Conservation (phyloP, 441 rosid species). For the Hura crepitans region DNA sequence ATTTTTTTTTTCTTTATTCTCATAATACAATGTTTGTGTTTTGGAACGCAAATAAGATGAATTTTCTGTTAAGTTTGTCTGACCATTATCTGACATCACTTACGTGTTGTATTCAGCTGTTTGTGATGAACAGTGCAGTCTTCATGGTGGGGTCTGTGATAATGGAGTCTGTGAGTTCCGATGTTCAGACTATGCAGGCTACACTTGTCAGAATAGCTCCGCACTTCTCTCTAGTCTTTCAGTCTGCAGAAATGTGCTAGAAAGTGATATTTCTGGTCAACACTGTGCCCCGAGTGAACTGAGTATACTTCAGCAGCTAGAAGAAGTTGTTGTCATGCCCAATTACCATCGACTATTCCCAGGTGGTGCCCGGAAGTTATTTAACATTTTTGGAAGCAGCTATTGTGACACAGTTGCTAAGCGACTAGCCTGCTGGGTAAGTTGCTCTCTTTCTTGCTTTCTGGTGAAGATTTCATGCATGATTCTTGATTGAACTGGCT, state of each 20-base stretch:
- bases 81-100: slow-evolving; percentile 13
- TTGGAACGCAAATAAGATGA: not conserved
- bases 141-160: slow-evolving; percentile 98
- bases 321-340: slow-evolving; percentile 95
- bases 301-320: slow-evolving; percentile 87
- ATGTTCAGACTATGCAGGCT: slow-evolving; percentile 98
- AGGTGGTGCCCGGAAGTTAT: slow-evolving; percentile 75
- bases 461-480: not conserved
- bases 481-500: not conserved
- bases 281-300: slow-evolving; percentile 96
- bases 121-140: slow-evolving; percentile 96
- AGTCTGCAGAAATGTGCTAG: slow-evolving; percentile 76
- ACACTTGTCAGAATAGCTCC: slow-evolving; percentile 94
- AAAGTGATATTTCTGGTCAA: slow-evolving; percentile 66
- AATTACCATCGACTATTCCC: slow-evolving; percentile 89
- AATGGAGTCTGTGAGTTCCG: slow-evolving; percentile 98
- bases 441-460: slow-evolving; percentile 7
- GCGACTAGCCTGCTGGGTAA: slow-evolving; percentile 94
- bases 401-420: slow-evolving; percentile 88
- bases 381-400: slow-evolving; percentile 72
- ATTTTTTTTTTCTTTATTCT: not conserved
- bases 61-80: not conserved
- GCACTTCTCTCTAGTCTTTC: slow-evolving; percentile 68
- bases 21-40: not conserved
- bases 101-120: slow-evolving; percentile 52